phyloP scores from a whole-genome alignment of 352 stramenopile species.

The Phytophthora sp. region DNA sequence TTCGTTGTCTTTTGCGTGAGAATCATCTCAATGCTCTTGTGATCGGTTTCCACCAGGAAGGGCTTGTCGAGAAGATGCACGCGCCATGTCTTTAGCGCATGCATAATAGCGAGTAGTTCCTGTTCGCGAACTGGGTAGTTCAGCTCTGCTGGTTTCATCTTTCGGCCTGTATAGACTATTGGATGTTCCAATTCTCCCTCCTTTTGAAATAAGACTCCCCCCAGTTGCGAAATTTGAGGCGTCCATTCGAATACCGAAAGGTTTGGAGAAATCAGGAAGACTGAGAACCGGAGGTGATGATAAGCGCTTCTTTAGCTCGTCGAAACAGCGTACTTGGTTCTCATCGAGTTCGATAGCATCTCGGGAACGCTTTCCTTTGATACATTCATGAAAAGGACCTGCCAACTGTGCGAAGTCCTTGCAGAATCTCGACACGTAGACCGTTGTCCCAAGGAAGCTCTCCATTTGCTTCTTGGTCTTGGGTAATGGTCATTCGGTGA shows the following conservation, averaged over 20 bases:
- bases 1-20: conserved; percentile 16
- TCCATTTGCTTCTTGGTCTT: neutral
- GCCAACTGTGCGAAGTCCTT: conserved; percentile 6
- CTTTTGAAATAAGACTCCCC: too few species aligned
- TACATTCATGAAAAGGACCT: neutral
- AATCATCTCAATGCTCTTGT: conserved; percentile 21
- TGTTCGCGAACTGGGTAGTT: conserved; percentile 3
- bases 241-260: neutral
- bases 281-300: neutral
- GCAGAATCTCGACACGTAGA: conserved; percentile 9
- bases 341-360: neutral
- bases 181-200: too few species aligned
- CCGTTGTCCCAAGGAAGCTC: conserved; percentile 1
- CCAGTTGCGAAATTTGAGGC: too few species aligned
- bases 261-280: neutral
- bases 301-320: neutral
- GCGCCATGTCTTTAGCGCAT: conserved; percentile 5
- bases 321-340: neutral
- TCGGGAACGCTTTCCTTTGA: neutral
- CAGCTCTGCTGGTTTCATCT: conserved; percentile 5
- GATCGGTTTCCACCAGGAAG: conserved; percentile 15
- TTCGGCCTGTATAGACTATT: too few species aligned
- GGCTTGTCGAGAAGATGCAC: conserved; percentile 13
- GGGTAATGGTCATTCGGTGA: too few species aligned
- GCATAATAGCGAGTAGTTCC: conserved; percentile 3